These are phyloP conservation scores for Hura crepitans DNA, from an alignment of 441 rosid genomes.

Conservation along the genomic window DNA sequence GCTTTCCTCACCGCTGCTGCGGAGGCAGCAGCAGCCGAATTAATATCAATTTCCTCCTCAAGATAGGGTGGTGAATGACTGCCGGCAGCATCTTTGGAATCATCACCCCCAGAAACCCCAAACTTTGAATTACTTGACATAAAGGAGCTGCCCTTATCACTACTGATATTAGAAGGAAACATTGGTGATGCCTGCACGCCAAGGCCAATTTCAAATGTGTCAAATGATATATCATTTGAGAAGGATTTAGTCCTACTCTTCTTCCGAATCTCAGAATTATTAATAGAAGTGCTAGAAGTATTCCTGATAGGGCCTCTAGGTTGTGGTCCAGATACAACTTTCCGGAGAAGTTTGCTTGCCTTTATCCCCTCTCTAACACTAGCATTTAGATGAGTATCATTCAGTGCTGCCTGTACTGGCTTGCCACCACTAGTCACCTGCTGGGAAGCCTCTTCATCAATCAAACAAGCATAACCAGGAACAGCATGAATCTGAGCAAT, in stretches of 20 bases:
- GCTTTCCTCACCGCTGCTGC: constrained; percentile 91
- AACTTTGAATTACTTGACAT: constrained; percentile 23
- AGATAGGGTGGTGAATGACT: constrained; percentile 56
- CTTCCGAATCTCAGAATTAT: constrained; percentile 25
- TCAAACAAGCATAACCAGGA: constrained; percentile 44
- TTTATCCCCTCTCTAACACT: constrained; percentile 26
- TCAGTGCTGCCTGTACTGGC: constrained; percentile 25
- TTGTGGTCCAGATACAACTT: constrained; percentile 32
- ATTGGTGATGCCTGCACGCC: constrained; percentile 27
- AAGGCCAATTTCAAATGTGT: constrained; percentile 34
- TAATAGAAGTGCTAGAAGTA: constrained; percentile 17
- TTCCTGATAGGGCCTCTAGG: constrained; percentile 23
- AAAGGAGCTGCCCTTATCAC: constrained; percentile 21
- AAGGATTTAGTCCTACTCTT: constrained; percentile 33
- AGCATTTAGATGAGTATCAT: constrained; percentile 21
- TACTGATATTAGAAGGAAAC: constrained; percentile 20
- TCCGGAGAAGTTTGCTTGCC: constrained; percentile 29
- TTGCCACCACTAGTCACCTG: constrained; percentile 26
- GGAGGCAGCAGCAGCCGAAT: constrained; percentile 81
- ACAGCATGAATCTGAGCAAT: constrained; percentile 44
- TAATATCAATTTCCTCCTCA: constrained; percentile 65
- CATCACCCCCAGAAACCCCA: constrained; percentile 32
- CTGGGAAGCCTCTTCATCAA: constrained; percentile 37
- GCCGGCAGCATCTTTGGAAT: constrained; percentile 37
- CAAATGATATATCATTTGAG: constrained; percentile 40